phyloP scores from a whole-genome alignment of 2,329 filamentous ascomycete genomes.

The Colletotrichum sp. region DNA sequence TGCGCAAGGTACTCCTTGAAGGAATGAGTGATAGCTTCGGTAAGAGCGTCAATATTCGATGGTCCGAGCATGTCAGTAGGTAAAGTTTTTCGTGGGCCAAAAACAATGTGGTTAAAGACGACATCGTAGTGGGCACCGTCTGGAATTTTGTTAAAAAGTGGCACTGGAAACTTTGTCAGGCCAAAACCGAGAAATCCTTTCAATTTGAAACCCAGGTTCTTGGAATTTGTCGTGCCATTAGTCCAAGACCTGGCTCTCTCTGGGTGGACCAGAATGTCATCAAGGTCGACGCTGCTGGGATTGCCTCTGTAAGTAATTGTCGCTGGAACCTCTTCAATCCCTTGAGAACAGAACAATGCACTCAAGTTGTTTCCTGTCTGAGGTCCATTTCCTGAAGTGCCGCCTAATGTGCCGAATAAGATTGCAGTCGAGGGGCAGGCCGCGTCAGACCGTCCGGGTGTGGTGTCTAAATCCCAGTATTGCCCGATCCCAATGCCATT shows the following conservation, averaged over 20 bases:
- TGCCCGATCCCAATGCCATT: too few species aligned
- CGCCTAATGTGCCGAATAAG: too few species aligned
- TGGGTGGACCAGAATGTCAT: accelerated
- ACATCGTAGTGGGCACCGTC: too few species aligned
- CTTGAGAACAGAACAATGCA: not conserved
- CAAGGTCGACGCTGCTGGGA: not conserved
- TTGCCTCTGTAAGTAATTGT: not conserved
- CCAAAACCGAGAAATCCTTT: accelerated
- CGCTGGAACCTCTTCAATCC: not conserved
- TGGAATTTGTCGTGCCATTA: accelerated
- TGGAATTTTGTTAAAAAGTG: too few species aligned
- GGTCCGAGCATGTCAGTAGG: accelerated
- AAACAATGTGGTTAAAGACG: too few species aligned
- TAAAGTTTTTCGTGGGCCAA: too few species aligned
- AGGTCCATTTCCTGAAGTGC: too few species aligned
- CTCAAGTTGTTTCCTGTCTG: too few species aligned
- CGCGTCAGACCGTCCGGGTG: too few species aligned
- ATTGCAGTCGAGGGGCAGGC: too few species aligned
- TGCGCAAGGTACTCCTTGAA: not conserved
- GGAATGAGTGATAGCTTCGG: accelerated
- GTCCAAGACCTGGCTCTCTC: accelerated
- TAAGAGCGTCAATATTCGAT: accelerated
- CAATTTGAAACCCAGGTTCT: accelerated
- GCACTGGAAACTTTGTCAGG: not conserved
- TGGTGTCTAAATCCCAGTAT: too few species aligned